Evolutionary conservation across 495 filamentous ascomycete genomes (phyloP), one percentile per base, ranked within the genome.

Genomic region (Wilcoxina mikolae): DNA sequence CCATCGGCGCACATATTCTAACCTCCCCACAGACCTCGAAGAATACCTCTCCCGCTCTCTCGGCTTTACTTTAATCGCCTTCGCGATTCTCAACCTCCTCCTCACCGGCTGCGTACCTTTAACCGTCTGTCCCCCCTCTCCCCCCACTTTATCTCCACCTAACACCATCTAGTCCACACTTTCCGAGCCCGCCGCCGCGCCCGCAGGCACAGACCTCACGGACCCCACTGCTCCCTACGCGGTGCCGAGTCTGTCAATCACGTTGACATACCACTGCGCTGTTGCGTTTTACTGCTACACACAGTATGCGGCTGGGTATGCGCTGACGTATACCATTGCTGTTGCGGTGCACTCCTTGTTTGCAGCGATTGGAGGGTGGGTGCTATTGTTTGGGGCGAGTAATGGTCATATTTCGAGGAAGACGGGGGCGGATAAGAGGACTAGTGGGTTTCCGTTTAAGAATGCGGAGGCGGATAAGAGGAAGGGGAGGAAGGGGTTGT

Each of bases 391-490:
- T 64, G 84, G 74, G 0, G 81, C 71, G 35, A 78, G 74, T 22
- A 68, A 76, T 58, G 78, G 77, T 1, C 69, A 72, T 50, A 81
- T 87, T 47, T 82, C 75, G 62, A 71, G 76, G 56, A 77, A 75
- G 67, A 90, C 83, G 0, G 85, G 85, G 0, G 83, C 78, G 3
- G 87, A 91, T 65, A 85, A 86, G 71, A 74, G 83, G 62, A 86
- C 78, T 12, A 78, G 81, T 55, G 82, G 83, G 24, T 94, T 81
- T 62, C 87, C 87, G n/a, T 93, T 89, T 61, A 77, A 74, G 61
- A 93, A 90, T 64, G 70, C 72, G 60, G 79, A 81, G 66, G 78
- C 77, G 46, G 75, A 73, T 45, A 83, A 80, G 70, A 77, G 72
- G 68, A 73, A 72, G 63, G 60, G 56, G 22, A 71, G 64, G 65